These are phyloP conservation scores for Boletus sensibilis DNA, from an alignment of 768 basidiomycete genomes.

Conservation along the genomic window DNA sequence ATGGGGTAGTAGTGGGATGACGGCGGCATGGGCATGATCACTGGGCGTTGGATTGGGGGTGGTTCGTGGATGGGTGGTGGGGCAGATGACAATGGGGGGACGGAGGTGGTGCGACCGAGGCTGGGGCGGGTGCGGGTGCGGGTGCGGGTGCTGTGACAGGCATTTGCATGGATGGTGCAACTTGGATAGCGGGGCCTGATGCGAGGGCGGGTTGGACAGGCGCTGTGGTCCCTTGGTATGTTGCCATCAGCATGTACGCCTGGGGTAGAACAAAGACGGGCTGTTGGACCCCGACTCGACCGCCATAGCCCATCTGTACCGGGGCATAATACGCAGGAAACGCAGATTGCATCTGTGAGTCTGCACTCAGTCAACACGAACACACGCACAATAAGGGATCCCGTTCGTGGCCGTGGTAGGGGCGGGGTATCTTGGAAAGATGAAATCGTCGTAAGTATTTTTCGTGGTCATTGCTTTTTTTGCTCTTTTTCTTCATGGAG, in stretches of 20 bases:
- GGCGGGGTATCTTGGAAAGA: conserved; percentile 15
- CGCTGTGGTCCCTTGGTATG: conserved; percentile 13
- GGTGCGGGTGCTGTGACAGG: not conserved
- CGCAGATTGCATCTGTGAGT: conserved; percentile 21
- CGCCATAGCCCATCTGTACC: conserved; percentile 18
- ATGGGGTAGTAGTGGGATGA: conserved; percentile 26
- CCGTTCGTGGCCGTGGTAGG: conserved; percentile 9
- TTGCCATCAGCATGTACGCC: conserved; percentile 24
- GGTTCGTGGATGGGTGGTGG: not conserved
- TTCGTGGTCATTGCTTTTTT: conserved; percentile 17
- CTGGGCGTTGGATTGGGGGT: not conserved
- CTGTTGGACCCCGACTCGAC: conserved; percentile 25
- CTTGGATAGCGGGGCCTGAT: not conserved
- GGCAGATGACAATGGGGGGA: not conserved
- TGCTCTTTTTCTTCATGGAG: conserved; percentile 16
- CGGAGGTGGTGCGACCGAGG: not conserved
- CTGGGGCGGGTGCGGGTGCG: not conserved
- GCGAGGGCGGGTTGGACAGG: conserved; percentile 14
- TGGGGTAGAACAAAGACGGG: conserved; percentile 29
- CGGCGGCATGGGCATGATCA: conserved; percentile 21
- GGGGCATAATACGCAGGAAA: conserved; percentile 33
- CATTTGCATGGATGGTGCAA: conserved; percentile 15
- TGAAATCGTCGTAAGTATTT: conserved; percentile 19
- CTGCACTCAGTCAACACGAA: conserved; percentile 19
- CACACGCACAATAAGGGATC: conserved; percentile 25